Evolutionary conservation across 208 protist genomes (phyloP).

Genomic region (Trypanosoma brucei): DNA sequence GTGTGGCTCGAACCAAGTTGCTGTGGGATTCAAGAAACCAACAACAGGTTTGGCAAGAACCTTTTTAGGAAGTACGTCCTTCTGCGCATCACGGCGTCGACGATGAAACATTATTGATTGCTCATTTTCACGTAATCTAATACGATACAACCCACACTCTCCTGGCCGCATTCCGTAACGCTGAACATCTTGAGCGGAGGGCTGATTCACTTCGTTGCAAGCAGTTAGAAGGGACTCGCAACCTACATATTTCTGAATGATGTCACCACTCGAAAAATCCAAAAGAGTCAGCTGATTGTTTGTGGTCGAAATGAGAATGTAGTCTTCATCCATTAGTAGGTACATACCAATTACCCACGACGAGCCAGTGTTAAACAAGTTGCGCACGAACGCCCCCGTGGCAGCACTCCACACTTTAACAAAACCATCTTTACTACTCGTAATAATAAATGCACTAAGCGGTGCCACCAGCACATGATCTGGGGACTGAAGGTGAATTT

Average conservation of each 20-base stretch:
- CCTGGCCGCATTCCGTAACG: slow-evolving; percentile 73
- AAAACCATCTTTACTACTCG: slow-evolving; percentile 72
- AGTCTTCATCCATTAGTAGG: slow-evolving; percentile 65
- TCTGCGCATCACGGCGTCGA: slow-evolving; percentile 39
- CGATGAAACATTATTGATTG: slow-evolving; percentile 34
- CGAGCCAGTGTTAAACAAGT: slow-evolving; percentile 61
- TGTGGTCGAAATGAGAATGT: slow-evolving; percentile 71
- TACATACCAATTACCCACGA: slow-evolving; percentile 74
- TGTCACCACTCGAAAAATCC: slow-evolving; percentile 51
- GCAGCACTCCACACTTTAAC: slow-evolving; percentile 72
- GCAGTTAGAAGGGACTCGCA: slow-evolving; percentile 59
- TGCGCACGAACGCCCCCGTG: slow-evolving; percentile 53
- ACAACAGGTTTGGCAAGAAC: slow-evolving; percentile 58
- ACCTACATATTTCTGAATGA: slow-evolving; percentile 76
- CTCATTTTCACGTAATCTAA: slow-evolving; percentile 33
- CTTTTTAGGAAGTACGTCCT: slow-evolving; percentile 26
- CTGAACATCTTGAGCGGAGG: slow-evolving; percentile 41
- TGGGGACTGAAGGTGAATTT: slow-evolving; percentile 51
- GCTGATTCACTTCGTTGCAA: slow-evolving; percentile 46
- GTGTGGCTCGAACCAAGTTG: slow-evolving; percentile 50
- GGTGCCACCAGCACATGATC: slow-evolving; percentile 57
- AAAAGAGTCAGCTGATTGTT: slow-evolving; percentile 80
- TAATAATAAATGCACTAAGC: slow-evolving; percentile 40
- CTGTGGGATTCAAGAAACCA: slow-evolving; percentile 65
- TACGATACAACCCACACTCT: slow-evolving; percentile 60